These are phyloP conservation scores for Yarrowia keelungensis DNA, from an alignment of 805 yeast genomes.

Conservation along the genomic window DNA sequence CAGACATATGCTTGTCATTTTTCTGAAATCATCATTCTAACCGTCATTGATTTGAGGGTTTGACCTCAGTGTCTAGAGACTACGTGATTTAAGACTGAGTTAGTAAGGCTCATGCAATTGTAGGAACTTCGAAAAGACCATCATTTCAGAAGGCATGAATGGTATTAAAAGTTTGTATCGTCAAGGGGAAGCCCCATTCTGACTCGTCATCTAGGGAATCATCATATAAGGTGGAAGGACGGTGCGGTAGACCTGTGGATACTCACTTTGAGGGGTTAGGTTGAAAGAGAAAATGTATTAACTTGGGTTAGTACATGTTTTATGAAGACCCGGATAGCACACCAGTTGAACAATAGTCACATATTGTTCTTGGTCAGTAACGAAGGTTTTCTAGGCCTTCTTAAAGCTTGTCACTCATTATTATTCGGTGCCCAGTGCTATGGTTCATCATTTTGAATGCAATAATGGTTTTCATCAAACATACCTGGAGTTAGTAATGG, in stretches of 20 bases:
- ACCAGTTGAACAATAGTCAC: neutral
- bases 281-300: slow-evolving; percentile 16
- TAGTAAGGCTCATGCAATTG: neutral
- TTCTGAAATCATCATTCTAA: slow-evolving; percentile 73
- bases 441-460: slow-evolving; percentile 69
- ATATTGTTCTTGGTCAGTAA: slow-evolving; percentile 62
- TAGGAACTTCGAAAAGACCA: slow-evolving; percentile 39
- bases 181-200: slow-evolving; percentile 95
- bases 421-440: slow-evolving; percentile 99
- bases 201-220: slow-evolving; percentile 94
- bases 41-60: slow-evolving; percentile 35
- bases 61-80: neutral
- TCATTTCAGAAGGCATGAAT: slow-evolving; percentile 88
- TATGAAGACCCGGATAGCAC: neutral
- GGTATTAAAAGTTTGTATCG: slow-evolving; percentile 80
- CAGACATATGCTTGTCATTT: slow-evolving; percentile 99
- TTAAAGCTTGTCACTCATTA: slow-evolving; percentile 92
- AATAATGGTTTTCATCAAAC: slow-evolving; percentile 39
- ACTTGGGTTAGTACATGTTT: slow-evolving; percentile 30
- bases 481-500: slow-evolving; percentile 39
- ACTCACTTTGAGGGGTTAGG: slow-evolving; percentile 9
- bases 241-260: neutral
- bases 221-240: slow-evolving; percentile 32
- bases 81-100: slow-evolving; percentile 7
- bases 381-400: slow-evolving; percentile 99